Evolutionary conservation across 2,329 filamentous ascomycete genomes (phyloP).

Genomic region (Penicillium sp.): DNA sequence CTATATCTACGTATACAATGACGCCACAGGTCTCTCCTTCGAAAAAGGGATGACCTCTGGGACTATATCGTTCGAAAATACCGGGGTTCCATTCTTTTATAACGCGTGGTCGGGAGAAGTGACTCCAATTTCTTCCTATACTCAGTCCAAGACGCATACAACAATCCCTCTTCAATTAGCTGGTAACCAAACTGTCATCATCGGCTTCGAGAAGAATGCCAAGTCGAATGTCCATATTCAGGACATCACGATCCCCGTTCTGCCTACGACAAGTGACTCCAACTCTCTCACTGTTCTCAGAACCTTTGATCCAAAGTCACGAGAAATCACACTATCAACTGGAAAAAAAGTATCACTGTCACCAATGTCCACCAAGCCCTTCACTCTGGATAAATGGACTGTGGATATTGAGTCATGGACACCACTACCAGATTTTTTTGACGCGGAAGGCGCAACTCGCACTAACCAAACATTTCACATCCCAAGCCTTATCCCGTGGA

Average conservation of each 20-base stretch:
- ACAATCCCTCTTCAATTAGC: conserved; percentile 38
- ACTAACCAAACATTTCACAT: conserved; percentile 24
- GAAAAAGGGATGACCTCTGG: neutral
- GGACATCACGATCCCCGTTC: conserved; percentile 3
- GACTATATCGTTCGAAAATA: neutral
- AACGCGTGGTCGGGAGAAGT: conserved; percentile 47
- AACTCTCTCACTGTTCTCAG: neutral
- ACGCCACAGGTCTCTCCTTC: conserved; percentile 1
- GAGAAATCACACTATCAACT: conserved; percentile 8
- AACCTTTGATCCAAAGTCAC: conserved; percentile 3
- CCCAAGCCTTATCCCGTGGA: conserved; percentile 17
- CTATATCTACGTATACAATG: conserved; percentile 8
- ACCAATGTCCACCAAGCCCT: neutral
- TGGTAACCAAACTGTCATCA: conserved; percentile 42
- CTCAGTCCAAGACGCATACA: conserved; percentile 25
- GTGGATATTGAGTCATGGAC: conserved; percentile 24
- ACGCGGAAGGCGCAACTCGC: conserved; percentile 17
- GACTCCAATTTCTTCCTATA: conserved; percentile 35
- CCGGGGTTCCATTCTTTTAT: conserved; percentile 34
- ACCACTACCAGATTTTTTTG: conserved; percentile 17
- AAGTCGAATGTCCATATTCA: conserved; percentile 2
- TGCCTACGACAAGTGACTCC: neutral
- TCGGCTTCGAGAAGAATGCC: conserved; percentile 32
- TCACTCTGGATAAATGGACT: conserved; percentile 8
- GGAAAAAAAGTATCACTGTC: conserved; percentile 4